Evolutionary conservation across 176 grass and related monocot species (phyloP).

Genomic region (Puya raimondii): DNA sequence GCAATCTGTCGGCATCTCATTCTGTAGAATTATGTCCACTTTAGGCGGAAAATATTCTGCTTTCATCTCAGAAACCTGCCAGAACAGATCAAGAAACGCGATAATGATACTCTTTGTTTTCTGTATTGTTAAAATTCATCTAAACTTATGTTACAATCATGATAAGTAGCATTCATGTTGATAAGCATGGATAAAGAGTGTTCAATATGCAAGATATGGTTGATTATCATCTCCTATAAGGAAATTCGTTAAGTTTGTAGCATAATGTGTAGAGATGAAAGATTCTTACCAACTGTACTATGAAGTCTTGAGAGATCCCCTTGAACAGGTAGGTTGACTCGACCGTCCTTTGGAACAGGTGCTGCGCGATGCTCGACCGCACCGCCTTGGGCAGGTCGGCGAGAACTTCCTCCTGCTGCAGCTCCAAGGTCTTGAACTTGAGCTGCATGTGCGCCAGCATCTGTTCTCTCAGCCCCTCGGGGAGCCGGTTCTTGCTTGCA

Average conservation of each 20-base stretch:
- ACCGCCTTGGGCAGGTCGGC: slow-evolving; percentile 42
- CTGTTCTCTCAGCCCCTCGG: slow-evolving; percentile 19
- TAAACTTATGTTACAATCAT: too few species aligned
- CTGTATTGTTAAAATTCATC: too few species aligned
- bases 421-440: slow-evolving; percentile 32
- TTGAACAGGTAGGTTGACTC: slow-evolving; percentile 34
- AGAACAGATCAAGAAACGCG: background rate
- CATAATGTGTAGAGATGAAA: background rate
- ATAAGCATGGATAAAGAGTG: too few species aligned
- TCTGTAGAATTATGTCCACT: slow-evolving; percentile 35
- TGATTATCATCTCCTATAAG: background rate
- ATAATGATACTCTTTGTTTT: too few species aligned
- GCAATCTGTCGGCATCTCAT: slow-evolving; percentile 38
- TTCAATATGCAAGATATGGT: too few species aligned
- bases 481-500: slow-evolving; percentile 24
- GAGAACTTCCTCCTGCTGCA: slow-evolving; percentile 29
- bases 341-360: slow-evolving; percentile 29
- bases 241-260: background rate
- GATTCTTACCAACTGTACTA: slow-evolving; percentile 27
- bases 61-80: slow-evolving; percentile 31
- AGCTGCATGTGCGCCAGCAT: slow-evolving; percentile 42
- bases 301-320: slow-evolving; percentile 25
- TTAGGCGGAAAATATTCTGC: slow-evolving; percentile 43
- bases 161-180: too few species aligned
- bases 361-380: slow-evolving; percentile 24